Base-by-base conservation (phyloP, 2,329 filamentous ascomycete species). In the Fusarium avenaceum region DNA sequence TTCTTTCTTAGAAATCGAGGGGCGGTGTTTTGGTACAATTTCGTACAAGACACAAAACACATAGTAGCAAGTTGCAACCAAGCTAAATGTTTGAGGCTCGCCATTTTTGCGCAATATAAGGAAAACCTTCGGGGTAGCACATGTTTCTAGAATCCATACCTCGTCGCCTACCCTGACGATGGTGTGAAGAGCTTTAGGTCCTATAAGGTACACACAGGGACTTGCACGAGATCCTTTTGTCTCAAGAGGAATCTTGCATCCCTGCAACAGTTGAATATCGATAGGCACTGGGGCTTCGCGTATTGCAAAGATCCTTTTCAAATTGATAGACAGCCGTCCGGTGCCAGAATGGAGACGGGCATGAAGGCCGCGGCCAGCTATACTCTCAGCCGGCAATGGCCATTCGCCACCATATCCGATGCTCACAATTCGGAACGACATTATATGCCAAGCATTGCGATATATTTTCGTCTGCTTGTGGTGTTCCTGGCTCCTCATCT, bases 161-260 rank as follows among this genome's bases (percentile, higher is more conserved):
- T 35, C 33, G 15, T 35, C 33, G 4, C 7, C 7, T 35, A 35
- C 33, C 33, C 7, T 35, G 15, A 35, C 33, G 6, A 9, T 35
- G 33, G 15, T 17, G 14, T 35, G 33, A 17, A 35, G 33, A 9
- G 15, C 7, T 1, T 35, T 35, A 4, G 5, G 4, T 35, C 33
- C 33, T 35, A 35, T 35, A 4, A 35, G 33, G 33, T n/a, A 35
- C 5, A 35, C 33, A 5, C 4, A 8, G 2, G 14, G 14, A 35
- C 4, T 15, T 35, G 2, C 2, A 4, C 9, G 2, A 17, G 6
- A n/a, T 35, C 7, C 4, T n/a, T 9, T 8, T 7, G 4, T 35
- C 15, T n/a, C 8, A 15, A 35, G n/a, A 8, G 15, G 6, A 35
- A 35, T n/a, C 14, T 0, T 2, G 9, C 33, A 35, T 35, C 33